Conservation (phyloP, 2,329 filamentous ascomycete genomes). For the Microdochium nivale region DNA sequence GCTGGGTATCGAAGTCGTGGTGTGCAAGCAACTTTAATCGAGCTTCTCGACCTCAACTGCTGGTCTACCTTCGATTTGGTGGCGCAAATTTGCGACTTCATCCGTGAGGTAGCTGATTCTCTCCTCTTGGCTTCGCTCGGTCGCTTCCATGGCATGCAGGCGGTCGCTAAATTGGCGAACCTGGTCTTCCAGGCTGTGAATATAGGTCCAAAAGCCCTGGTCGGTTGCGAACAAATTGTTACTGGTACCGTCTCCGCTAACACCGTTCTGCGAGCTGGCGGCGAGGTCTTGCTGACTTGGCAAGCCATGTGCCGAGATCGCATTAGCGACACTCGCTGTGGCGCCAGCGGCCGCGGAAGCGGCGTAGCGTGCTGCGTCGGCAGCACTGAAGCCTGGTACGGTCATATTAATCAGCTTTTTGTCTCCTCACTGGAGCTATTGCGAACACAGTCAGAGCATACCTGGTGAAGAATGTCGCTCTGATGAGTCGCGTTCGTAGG, state of each 20-base stretch:
- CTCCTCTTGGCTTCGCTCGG: slow-evolving; percentile 26
- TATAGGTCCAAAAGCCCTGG: slow-evolving; percentile 62
- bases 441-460: neutral
- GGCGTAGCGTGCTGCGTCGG: slow-evolving; percentile 20
- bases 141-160: slow-evolving; percentile 30
- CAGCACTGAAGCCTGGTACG: slow-evolving; percentile 19
- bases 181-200: slow-evolving; percentile 59
- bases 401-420: slow-evolving; percentile 4
- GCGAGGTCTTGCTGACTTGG: neutral
- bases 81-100: slow-evolving; percentile 23
- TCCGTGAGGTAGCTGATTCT: slow-evolving; percentile 25
- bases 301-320: neutral
- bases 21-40: slow-evolving; percentile 2
- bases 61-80: slow-evolving; percentile 18
- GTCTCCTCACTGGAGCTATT: neutral
- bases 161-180: slow-evolving; percentile 37
- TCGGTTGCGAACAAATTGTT: slow-evolving; percentile 57
- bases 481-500: neutral
- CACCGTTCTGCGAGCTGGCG: slow-evolving; percentile 35
- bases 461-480: neutral
- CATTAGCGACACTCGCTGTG: slow-evolving; percentile 5
- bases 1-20: neutral
- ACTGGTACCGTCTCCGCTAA: slow-evolving; percentile 51
- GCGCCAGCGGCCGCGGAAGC: slow-evolving; percentile 13
- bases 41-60: slow-evolving; percentile 11